phyloP scores from a whole-genome alignment of 2,329 filamentous ascomycete genomes.

The Paraphoma chrysanthemicola region DNA sequence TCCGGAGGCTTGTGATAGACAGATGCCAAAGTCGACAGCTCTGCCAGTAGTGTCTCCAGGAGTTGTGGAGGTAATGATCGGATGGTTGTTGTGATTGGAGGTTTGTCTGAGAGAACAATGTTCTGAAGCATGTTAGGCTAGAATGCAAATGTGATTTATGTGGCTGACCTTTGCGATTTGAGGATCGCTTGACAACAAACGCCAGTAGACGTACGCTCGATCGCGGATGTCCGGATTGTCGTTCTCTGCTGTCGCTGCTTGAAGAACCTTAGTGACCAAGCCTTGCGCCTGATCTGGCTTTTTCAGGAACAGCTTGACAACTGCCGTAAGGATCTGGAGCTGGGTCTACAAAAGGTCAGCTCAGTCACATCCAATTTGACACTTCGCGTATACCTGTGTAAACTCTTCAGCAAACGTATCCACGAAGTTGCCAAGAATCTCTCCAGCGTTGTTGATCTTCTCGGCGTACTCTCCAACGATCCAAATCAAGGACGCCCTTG shows the following conservation, averaged over 20 bases:
- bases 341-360: slow-evolving; percentile 73
- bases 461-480: slow-evolving; percentile 99
- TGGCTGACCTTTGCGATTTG: slow-evolving; percentile 79
- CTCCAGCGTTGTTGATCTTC: slow-evolving; percentile 98
- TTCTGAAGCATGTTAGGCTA: slow-evolving; percentile 56
- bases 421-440: slow-evolving; percentile 89
- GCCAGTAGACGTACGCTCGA: slow-evolving; percentile 98
- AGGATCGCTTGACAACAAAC: slow-evolving; percentile 88
- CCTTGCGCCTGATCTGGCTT: slow-evolving; percentile 91
- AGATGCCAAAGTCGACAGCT: slow-evolving; percentile 92
- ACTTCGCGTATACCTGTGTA: slow-evolving; percentile 70
- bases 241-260: slow-evolving; percentile 89
- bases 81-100: slow-evolving; percentile 93
- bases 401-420: slow-evolving; percentile 97
- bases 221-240: slow-evolving; percentile 98
- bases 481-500: slow-evolving; percentile 92
- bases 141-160: not conserved
- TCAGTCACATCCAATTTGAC: not conserved
- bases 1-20: slow-evolving; percentile 98
- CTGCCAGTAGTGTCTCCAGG: slow-evolving; percentile 86
- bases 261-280: slow-evolving; percentile 92
- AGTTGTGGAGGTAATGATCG: slow-evolving; percentile 82
- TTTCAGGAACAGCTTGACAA: slow-evolving; percentile 97
- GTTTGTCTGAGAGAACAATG: slow-evolving; percentile 92
- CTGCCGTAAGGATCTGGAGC: slow-evolving; percentile 93